Evolutionary conservation across 306 rosid genomes (phyloP), one percentile per base, ranked within the genome.

Genomic region (Vicia villosa): DNA sequence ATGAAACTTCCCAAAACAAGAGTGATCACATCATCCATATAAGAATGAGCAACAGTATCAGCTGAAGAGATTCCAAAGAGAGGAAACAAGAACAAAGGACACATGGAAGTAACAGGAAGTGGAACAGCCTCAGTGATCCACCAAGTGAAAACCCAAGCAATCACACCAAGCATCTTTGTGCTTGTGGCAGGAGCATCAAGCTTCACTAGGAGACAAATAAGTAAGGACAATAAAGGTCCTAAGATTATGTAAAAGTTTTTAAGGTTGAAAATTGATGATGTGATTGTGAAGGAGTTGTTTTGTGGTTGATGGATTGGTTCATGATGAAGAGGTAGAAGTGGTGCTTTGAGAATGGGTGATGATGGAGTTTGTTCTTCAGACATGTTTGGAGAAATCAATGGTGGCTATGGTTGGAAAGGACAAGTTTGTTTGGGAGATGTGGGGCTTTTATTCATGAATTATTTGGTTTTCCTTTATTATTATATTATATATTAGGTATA

Each of bases 41-140:
- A 93, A 57, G 94, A 78, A 22, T 83, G 97, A 7, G 96, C 97
- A 2, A 93, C 94, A 4, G 40, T 75, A 8, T 86, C 97, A 17
- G 97, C 86, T 1, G 97, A 72, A 7, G 87, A 46, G 1, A 93
- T 85, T 1, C 91, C 96, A 16, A 93, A 88, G 5, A 93, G 40
- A 0, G 98, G 98, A 41, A 90, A 85, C 20, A 93, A 87, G 36
- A 93, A 90, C 46, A 93, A 70, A 0, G 97, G 97, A 5, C 93
- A 67, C 96, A 93, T 79, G 66, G 97, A 93, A 52, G 98, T 93
- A 5, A 93, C 72, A 1, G 98, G 93, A 77, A 93, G 82, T 1
- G 98, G 98, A 21, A 93, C 84, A 3, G 97, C 98, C 75, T 81
- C 82, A 1, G 94, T 93, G n/a, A 93, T 17, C 98, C 96, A 93